A percentile compares a stretch with the other conserved stretches of the same genome.
Conservation (phyloP, 2,329 filamentous ascomycete genomes). For the Triangularia setosa region DNA sequence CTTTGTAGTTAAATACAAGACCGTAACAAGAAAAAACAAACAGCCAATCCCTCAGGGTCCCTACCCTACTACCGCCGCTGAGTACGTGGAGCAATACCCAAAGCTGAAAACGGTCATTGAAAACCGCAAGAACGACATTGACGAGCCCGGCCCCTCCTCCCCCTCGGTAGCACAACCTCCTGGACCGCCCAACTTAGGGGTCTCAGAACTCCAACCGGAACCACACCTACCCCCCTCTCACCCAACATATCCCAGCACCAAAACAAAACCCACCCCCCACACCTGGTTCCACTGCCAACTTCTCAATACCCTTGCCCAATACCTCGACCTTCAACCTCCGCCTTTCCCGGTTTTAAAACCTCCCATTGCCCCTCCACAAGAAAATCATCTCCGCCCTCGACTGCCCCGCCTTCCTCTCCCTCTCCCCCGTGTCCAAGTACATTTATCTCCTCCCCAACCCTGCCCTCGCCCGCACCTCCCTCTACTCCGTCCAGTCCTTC, state of each 20-base stretch:
- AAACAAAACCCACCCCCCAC: not conserved
- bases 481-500: not conserved
- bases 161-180: not conserved
- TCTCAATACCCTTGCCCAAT: not conserved
- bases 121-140: not conserved
- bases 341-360: conserved; percentile 2
- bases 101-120: not conserved
- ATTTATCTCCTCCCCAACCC: not conserved
- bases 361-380: not conserved
- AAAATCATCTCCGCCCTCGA: not conserved
- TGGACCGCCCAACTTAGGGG: too few relatives aligned
- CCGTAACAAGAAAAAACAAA: too few relatives aligned
- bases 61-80: not conserved
- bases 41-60: not conserved
- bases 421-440: not conserved
- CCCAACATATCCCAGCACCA: not conserved
- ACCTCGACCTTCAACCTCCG: not conserved
- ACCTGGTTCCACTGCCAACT: not conserved
- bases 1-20: too few relatives aligned
- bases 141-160: too few relatives aligned
- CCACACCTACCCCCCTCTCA: not conserved
- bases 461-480: not conserved
- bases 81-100: not conserved
- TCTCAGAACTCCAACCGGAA: too few relatives aligned
- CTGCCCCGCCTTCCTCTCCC: not conserved